These are phyloP conservation scores for Cystoisospora suis DNA, from an alignment of 169 alveolate species.

Conservation along the genomic window DNA sequence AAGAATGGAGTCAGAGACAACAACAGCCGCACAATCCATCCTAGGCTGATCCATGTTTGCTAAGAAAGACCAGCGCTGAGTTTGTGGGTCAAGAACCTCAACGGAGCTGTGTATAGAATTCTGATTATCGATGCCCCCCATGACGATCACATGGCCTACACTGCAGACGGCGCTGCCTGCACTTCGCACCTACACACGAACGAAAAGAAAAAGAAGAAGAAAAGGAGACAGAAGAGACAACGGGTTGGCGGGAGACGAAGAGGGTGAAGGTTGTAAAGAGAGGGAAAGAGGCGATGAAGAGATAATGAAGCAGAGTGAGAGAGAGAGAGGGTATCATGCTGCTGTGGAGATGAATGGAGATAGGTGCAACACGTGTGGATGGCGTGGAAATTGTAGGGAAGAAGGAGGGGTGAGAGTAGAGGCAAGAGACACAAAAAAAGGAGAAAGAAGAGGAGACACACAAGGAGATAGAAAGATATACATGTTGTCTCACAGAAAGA, in stretches of 20 bases:
- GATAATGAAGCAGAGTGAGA: neutral
- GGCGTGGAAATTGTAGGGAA: too few species aligned
- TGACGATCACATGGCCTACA: constrained; percentile 74
- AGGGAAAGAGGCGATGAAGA: neutral
- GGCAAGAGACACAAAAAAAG: neutral
- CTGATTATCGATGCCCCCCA: constrained; percentile 85
- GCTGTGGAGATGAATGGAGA: too few species aligned
- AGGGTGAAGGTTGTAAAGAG: too few species aligned
- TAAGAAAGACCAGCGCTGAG: constrained; percentile 38
- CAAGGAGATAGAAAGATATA: neutral
- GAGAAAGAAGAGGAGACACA: neutral
- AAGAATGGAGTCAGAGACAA: constrained; percentile 19
- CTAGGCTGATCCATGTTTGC: constrained; percentile 21
- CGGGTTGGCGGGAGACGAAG: too few species aligned
- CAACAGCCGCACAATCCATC: constrained; percentile 63
- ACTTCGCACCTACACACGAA: constrained; percentile 69
- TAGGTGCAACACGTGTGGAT: too few species aligned
- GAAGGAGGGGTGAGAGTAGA: neutral
- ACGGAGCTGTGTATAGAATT: constrained; percentile 43
- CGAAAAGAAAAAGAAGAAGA: neutral
- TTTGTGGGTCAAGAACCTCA: constrained; percentile 21
- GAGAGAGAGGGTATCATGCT: too few species aligned
- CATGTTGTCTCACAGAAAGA: neutral
- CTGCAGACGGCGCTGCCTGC: constrained; percentile 85
- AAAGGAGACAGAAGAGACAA: too few species aligned